A percentile compares a stretch with the other conserved stretches of the same genome.
Evolutionary conservation across 2,329 filamentous ascomycete species (phyloP).

Genomic region (Pseudogymnoascus sp.): DNA sequence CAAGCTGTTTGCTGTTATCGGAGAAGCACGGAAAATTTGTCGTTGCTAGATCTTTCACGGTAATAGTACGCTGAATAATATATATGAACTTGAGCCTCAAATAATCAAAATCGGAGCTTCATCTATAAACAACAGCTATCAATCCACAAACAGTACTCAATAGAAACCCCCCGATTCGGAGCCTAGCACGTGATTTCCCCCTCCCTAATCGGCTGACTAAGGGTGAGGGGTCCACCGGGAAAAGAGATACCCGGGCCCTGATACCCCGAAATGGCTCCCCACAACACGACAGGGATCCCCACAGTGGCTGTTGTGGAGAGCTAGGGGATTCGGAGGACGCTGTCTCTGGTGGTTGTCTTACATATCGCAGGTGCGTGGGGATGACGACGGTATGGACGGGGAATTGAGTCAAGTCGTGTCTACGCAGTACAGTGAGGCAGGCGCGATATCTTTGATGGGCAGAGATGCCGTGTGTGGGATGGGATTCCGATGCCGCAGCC

Average conservation of each 20-base stretch:
- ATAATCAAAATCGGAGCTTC: neutral
- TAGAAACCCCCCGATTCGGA: neutral
- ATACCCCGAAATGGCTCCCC: neutral
- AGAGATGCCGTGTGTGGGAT: neutral
- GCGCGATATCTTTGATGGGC: neutral
- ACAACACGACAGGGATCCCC: neutral
- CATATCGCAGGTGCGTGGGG: neutral
- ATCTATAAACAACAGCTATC: neutral
- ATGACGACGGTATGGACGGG: neutral
- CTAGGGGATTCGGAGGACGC: neutral
- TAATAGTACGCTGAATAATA: neutral
- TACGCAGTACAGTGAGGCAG: neutral
- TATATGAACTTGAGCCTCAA: neutral
- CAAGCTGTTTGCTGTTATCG: neutral
- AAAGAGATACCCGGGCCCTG: neutral
- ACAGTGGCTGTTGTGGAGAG: constrained; percentile 2
- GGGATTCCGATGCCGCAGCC: constrained; percentile 1
- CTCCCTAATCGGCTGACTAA: neutral
- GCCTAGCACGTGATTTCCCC: too few relatives aligned
- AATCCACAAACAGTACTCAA: neutral
- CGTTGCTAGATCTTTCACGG: neutral
- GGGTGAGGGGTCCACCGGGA: neutral
- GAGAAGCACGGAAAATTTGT: neutral
- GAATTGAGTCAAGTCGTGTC: neutral
- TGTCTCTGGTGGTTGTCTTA: neutral